Evolutionary conservation across 768 basidiomycete species (phyloP).

Genomic region (Mycena rebaudengoi): DNA sequence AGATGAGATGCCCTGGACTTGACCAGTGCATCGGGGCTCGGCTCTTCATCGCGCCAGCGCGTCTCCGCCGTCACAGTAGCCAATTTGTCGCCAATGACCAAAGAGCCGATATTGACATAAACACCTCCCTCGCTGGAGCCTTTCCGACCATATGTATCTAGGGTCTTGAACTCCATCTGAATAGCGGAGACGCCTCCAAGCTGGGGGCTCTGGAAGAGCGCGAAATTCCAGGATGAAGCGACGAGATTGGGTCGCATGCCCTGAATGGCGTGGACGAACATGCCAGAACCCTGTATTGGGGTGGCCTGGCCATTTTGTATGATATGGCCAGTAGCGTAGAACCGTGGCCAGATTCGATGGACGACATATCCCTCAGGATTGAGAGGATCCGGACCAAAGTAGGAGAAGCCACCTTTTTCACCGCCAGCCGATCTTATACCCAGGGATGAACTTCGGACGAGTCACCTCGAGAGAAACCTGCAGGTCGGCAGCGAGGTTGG

Average conservation of each 20-base stretch:
- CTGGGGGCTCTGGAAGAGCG: constrained; percentile 82
- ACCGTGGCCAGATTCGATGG: constrained; percentile 91
- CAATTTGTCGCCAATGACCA: constrained; percentile 84
- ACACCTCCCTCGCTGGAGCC: constrained; percentile 86
- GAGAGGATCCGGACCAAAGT: constrained; percentile 76
- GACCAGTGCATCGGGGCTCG: constrained; percentile 52
- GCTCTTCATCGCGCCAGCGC: constrained; percentile 71
- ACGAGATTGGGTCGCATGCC: constrained; percentile 97
- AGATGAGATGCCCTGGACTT: constrained; percentile 75
- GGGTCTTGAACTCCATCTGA: constrained; percentile 96
- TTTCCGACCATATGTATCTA: constrained; percentile 77
- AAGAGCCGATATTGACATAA: constrained; percentile 84
- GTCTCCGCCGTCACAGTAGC: constrained; percentile 83
- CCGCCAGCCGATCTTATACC: constrained; percentile 94
- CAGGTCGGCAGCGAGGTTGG: constrained; percentile 80
- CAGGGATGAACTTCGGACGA: constrained; percentile 75
- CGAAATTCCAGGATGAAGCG: constrained; percentile 96
- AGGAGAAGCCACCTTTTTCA: constrained; percentile 87
- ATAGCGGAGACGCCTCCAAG: constrained; percentile 84
- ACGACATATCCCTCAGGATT: constrained; percentile 87
- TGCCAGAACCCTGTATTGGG: constrained; percentile 69
- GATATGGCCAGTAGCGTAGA: constrained; percentile 69
- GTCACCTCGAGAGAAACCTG: constrained; percentile 81
- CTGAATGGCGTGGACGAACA: constrained; percentile 96
- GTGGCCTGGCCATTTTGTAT: constrained; percentile 70